Evolutionary conservation across 2,329 filamentous ascomycete genomes (phyloP).

Genomic region (Colletotrichum musicola): DNA sequence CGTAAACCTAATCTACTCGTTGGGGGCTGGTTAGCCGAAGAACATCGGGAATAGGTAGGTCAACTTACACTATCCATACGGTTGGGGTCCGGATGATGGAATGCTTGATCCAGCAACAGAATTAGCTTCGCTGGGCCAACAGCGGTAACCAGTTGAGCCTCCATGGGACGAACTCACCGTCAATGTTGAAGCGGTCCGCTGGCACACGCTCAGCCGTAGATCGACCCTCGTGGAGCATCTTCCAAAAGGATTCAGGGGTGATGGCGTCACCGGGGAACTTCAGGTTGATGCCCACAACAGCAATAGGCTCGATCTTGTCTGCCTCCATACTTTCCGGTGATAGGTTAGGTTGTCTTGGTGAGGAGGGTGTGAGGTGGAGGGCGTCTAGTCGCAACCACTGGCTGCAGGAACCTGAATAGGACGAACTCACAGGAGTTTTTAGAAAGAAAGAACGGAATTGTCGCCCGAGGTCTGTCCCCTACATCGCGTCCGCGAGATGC

Average conservation of each 20-base stretch:
- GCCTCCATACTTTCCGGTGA: not conserved
- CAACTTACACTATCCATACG: conserved; percentile 20
- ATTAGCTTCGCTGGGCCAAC: not conserved
- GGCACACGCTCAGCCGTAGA: not conserved
- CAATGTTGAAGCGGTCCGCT: conserved; percentile 12
- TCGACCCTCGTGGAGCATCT: not conserved
- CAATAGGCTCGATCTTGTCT: conserved; percentile 35
- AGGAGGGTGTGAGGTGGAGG: not conserved
- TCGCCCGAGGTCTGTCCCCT: not conserved
- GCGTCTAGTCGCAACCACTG: not conserved
- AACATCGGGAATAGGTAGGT: not conserved
- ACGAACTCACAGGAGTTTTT: not conserved
- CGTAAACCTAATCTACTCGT: not conserved
- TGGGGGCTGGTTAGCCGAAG: not conserved
- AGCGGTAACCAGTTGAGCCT: not conserved
- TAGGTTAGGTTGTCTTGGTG: not conserved
- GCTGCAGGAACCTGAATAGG: not conserved
- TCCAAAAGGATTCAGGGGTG: conserved; percentile 20
- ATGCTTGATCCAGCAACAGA: not conserved
- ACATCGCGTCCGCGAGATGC: too few species aligned
- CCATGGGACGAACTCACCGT: not conserved
- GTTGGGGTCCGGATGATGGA: conserved; percentile 15
- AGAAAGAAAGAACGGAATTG: not conserved
- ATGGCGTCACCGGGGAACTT: conserved; percentile 39
- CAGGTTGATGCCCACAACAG: conserved; percentile 42